Evolutionary conservation across 352 stramenopile genomes (phyloP).

Genomic region (Pythium utonaiense): DNA sequence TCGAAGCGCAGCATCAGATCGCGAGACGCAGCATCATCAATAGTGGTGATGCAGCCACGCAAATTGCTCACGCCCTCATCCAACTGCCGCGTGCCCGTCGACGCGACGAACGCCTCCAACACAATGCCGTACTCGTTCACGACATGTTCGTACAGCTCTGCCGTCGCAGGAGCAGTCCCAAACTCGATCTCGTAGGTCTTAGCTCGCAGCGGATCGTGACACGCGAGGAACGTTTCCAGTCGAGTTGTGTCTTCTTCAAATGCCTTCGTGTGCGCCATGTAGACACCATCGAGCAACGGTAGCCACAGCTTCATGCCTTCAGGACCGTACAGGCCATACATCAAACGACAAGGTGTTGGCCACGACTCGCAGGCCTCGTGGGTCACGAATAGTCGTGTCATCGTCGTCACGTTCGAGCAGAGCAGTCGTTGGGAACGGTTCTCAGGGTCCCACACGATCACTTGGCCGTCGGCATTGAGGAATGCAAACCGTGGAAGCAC

Average conservation of each 20-base stretch:
- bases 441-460: slow-evolving; percentile 81
- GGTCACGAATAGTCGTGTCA: slow-evolving; percentile 48
- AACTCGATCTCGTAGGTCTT: slow-evolving; percentile 85
- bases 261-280: slow-evolving; percentile 48
- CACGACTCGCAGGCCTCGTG: slow-evolving; percentile 38
- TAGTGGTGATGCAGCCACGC: slow-evolving; percentile 50
- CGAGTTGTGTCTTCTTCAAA: slow-evolving; percentile 48
- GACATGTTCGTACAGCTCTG: slow-evolving; percentile 69
- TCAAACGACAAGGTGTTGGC: slow-evolving; percentile 57
- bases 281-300: slow-evolving; percentile 74
- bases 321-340: slow-evolving; percentile 69
- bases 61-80: slow-evolving; percentile 39
- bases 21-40: slow-evolving; percentile 52
- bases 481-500: slow-evolving; percentile 69
- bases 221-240: slow-evolving; percentile 68
- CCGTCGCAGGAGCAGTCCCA: slow-evolving; percentile 50
- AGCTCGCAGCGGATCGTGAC: slow-evolving; percentile 74
- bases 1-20: slow-evolving; percentile 79
- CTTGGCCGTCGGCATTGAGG: slow-evolving; percentile 43
- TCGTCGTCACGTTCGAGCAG: slow-evolving; percentile 64
- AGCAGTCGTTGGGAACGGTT: slow-evolving; percentile 58
- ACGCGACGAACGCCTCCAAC: slow-evolving; percentile 39
- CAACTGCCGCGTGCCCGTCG: slow-evolving; percentile 16
- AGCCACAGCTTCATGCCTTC: slow-evolving; percentile 77
- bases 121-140: slow-evolving; percentile 66